Evolutionary conservation across 1,284 basidiomycete genomes (phyloP).

Genomic region (Pyrrhoderma lamaoense): DNA sequence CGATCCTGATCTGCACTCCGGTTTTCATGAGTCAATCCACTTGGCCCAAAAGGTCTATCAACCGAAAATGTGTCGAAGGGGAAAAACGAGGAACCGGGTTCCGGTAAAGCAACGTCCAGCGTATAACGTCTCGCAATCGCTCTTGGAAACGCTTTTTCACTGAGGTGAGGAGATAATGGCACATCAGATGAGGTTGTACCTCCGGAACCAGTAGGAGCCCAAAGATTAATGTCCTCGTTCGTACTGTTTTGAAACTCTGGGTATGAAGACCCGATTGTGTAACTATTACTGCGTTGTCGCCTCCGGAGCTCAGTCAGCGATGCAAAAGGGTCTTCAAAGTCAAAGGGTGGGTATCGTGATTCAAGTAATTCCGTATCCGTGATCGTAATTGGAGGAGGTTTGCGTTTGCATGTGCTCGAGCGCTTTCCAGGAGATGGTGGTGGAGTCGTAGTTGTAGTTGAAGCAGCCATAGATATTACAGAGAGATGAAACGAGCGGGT

Average conservation of each 20-base stretch:
- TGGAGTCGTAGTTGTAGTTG: background rate
- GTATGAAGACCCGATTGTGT: background rate
- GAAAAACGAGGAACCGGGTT: background rate
- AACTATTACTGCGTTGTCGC: slow-evolving; percentile 13
- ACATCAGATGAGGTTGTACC: slow-evolving; percentile 14
- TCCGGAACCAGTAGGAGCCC: background rate
- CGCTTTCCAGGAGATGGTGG: slow-evolving; percentile 4
- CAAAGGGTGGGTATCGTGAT: slow-evolving; percentile 17
- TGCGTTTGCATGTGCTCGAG: slow-evolving; percentile 11
- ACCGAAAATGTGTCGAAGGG: slow-evolving; percentile 3
- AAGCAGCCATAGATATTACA: background rate
- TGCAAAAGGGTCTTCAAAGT: slow-evolving; percentile 17
- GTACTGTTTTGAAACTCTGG: too few relatives aligned
- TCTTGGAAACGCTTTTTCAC: slow-evolving; percentile 12
- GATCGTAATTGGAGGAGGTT: slow-evolving; percentile 9
- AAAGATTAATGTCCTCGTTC: too few relatives aligned
- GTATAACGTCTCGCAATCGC: slow-evolving; percentile 9
- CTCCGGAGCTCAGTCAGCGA: slow-evolving; percentile 16
- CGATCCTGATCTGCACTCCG: background rate
- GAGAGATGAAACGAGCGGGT: background rate
- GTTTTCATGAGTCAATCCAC: background rate
- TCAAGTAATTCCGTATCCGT: slow-evolving; percentile 11
- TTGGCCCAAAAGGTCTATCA: background rate
- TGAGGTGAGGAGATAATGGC: slow-evolving; percentile 4
- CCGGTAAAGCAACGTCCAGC: slow-evolving; percentile 14